A percentile compares a stretch with the other conserved stretches of the same genome.
These are phyloP conservation scores for Trypanosoma scelopori DNA, from an alignment of 208 protist species.

Conservation along the genomic window DNA sequence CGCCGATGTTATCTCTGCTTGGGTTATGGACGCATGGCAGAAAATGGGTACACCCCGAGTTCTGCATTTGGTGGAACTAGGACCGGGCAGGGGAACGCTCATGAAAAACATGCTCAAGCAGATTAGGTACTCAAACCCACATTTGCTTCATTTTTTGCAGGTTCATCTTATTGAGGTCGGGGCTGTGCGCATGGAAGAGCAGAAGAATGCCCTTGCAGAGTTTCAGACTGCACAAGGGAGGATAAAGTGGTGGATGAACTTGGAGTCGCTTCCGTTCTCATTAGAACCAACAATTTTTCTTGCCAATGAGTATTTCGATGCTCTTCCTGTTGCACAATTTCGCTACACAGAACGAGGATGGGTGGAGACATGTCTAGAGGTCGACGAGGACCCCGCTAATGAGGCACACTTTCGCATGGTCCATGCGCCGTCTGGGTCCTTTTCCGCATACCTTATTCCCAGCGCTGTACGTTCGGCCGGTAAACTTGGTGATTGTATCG, in stretches of 20 bases:
- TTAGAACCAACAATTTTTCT: constrained; percentile 88
- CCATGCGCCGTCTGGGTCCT: constrained; percentile 81
- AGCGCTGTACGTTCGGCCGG: constrained; percentile 73
- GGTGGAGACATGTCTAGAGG: constrained; percentile 91
- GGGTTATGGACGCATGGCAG: constrained; percentile 90
- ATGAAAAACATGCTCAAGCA: constrained; percentile 89
- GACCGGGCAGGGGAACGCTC: constrained; percentile 80
- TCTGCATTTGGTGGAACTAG: constrained; percentile 89
- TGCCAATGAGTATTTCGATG: constrained; percentile 92
- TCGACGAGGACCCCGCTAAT: constrained; percentile 78
- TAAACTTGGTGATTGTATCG: constrained; percentile 74
- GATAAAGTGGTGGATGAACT: constrained; percentile 88
- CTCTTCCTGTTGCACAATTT: constrained; percentile 91
- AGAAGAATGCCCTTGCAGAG: constrained; percentile 74
- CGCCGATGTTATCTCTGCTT: constrained; percentile 87
- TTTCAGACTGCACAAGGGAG: constrained; percentile 84
- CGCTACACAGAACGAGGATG: constrained; percentile 91
- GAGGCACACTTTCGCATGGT: constrained; percentile 90
- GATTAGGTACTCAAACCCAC: constrained; percentile 83
- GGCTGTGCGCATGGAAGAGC: constrained; percentile 77
- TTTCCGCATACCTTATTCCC: constrained; percentile 87
- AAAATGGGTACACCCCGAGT: constrained; percentile 90
- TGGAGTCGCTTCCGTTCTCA: constrained; percentile 81
- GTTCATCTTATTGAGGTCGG: constrained; percentile 89
- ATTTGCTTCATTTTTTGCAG: constrained; percentile 87